Evolutionary conservation across 2,329 filamentous ascomycete genomes (phyloP), one percentile per base, ranked within the genome.

Genomic region (Hymenoscyphus albidus): DNA sequence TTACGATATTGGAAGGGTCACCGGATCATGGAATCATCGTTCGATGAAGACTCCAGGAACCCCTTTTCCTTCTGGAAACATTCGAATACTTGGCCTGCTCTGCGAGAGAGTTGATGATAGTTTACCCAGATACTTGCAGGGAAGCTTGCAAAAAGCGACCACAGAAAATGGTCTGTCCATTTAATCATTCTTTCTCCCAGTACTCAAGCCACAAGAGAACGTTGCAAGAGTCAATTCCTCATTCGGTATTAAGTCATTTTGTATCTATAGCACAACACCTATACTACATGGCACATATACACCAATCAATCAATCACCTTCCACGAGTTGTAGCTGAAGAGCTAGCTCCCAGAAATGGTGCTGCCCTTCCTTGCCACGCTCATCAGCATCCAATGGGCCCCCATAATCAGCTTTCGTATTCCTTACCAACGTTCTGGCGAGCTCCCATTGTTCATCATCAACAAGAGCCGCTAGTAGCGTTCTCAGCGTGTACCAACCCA

Each of bases 311-410:
- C 32, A 38, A 38, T 61, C 56, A 13, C 38, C 58, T 38, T 68
- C 62, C 31, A 73, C 56, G 22, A 74, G 55, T 9, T 62, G 62
- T 63, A 74, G 63, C 27, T 73, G 66, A 12, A 60, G 48, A 54
- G 62, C 74, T 22, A 71, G 57, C n/a, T 64, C 63, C 74, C 74
- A 76, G 59, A 76, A 76, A 16, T 61, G 61, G 65, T 73, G 69
- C 44, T 76, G 71, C 0, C 69, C 68, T 16, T 71, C 65, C n/a
- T 62, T 65, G 7, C 72, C 72, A n/a, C 64, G 66, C 7, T 65
- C 68, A 48, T 71, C 59, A 12, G 39, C 40, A 9, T 61, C 35
- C 1, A 69, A 57, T 3, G 71, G 70, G 0, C 69, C 71, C 2
- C 71, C 72, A 27, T 62, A 70, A 62, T 72, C 68, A 12, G 59